A percentile compares a stretch with the other conserved stretches of the same genome.
These are phyloP conservation scores for Hordeum marinum DNA, from an alignment of 176 grass and related monocot species.

Conservation along the genomic window DNA sequence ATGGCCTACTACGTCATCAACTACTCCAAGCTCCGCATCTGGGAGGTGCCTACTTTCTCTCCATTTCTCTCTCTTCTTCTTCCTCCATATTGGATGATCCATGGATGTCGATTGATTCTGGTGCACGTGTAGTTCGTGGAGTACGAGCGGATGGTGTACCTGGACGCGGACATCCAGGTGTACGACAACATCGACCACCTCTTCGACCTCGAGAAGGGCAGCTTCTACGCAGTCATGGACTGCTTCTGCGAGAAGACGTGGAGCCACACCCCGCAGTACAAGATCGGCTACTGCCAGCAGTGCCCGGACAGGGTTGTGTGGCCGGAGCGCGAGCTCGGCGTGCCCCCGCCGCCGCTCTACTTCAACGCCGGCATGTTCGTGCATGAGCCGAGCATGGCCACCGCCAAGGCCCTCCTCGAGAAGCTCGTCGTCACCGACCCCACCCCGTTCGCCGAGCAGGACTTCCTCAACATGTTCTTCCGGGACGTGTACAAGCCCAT, in stretches of 20 bases:
- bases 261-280: constrained; percentile 76
- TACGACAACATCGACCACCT: constrained; percentile 69
- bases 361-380: constrained; percentile 96
- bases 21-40: constrained; percentile 96
- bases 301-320: constrained; percentile 41
- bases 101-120: too few species aligned
- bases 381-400: constrained; percentile 47
- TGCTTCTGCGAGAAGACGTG: constrained; percentile 96
- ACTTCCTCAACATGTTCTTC: constrained; percentile 87
- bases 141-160: constrained; percentile 74
- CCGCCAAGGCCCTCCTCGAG: constrained; percentile 37
- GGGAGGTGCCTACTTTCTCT: constrained; percentile 38
- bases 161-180: constrained; percentile 77
- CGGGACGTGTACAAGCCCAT: constrained; percentile 52
- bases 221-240: constrained; percentile 75
- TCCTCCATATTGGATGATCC: too few species aligned
- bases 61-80: too few species aligned
- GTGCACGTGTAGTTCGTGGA: constrained; percentile 45
- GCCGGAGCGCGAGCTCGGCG: constrained; percentile 40
- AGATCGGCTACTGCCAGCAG: constrained; percentile 78
- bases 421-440: constrained; percentile 35
- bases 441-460: constrained; percentile 80
- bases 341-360: constrained; percentile 50
- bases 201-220: constrained; percentile 35
- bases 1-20: constrained; percentile 96